Evolutionary conservation across 257 asterid genomes (phyloP).

Genomic region (Plantago elongata): DNA sequence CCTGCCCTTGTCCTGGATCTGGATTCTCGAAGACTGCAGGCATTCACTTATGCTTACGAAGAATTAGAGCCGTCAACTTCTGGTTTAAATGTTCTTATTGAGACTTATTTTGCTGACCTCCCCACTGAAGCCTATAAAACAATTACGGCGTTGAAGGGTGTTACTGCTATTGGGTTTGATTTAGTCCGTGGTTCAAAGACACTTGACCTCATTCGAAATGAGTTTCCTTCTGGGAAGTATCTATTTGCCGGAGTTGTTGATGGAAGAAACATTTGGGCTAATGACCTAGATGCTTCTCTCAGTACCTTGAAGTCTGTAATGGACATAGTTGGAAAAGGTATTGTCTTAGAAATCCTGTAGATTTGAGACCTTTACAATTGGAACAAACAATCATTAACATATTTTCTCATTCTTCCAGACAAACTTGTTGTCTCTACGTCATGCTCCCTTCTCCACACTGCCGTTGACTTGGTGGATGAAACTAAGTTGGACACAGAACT

Average conservation of each 20-base stretch:
- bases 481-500: slow-evolving; percentile 38
- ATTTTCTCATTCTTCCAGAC: slow-evolving; percentile 33
- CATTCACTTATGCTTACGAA: slow-evolving; percentile 56
- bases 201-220: slow-evolving; percentile 54
- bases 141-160: slow-evolving; percentile 55
- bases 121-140: slow-evolving; percentile 53
- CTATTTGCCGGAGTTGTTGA: slow-evolving; percentile 86
- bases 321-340: slow-evolving; percentile 70
- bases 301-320: slow-evolving; percentile 47
- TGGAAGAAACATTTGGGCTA: slow-evolving; percentile 90
- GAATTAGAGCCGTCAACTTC: slow-evolving; percentile 53
- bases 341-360: background rate
- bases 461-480: slow-evolving; percentile 74
- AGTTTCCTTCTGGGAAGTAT: slow-evolving; percentile 65
- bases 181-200: slow-evolving; percentile 67
- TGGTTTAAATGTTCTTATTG: slow-evolving; percentile 61
- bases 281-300: slow-evolving; percentile 67
- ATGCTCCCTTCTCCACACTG: slow-evolving; percentile 77
- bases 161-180: slow-evolving; percentile 72
- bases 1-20: slow-evolving; percentile 77
- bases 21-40: slow-evolving; percentile 50
- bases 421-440: slow-evolving; percentile 84
- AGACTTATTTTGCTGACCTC: slow-evolving; percentile 78
- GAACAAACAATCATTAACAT: background rate
- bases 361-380: background rate